phyloP scores from a whole-genome alignment of 345 rosid species.

The Kernera saxatilis region DNA sequence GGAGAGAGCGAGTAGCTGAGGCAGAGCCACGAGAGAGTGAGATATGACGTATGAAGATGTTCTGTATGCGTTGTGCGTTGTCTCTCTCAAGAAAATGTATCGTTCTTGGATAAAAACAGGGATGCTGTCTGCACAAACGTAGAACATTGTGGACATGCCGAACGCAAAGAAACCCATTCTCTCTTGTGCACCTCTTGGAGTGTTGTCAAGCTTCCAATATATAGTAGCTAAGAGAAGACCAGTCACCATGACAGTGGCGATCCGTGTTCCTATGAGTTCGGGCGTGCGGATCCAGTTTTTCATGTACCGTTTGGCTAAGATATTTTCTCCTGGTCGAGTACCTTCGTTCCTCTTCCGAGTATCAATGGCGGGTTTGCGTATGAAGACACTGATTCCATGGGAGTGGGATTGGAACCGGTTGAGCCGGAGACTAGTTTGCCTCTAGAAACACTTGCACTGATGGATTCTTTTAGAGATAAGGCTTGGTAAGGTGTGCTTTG shows the following conservation, averaged over 20 bases:
- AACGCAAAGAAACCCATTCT: slow-evolving; percentile 47
- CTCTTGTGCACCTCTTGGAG: slow-evolving; percentile 38
- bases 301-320: slow-evolving; percentile 31
- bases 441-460: slow-evolving; percentile 23
- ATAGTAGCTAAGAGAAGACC: slow-evolving; percentile 57
- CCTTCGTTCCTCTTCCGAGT: no score
- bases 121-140: slow-evolving; percentile 39
- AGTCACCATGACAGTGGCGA: slow-evolving; percentile 31
- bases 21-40: slow-evolving; percentile 40
- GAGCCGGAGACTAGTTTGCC: slow-evolving; percentile 39
- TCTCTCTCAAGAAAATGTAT: slow-evolving; percentile 73
- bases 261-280: slow-evolving; percentile 17
- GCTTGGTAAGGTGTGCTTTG: background rate
- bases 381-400: slow-evolving; percentile 28
- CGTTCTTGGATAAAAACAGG: slow-evolving; percentile 56
- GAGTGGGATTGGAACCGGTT: background rate
- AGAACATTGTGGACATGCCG: slow-evolving; percentile 41
- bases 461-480: slow-evolving; percentile 27
- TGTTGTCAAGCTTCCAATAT: slow-evolving; percentile 48
- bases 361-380: slow-evolving; percentile 20
- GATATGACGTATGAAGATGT: slow-evolving; percentile 48
- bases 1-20: slow-evolving; percentile 41
- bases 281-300: slow-evolving; percentile 34
- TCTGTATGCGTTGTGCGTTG: slow-evolving; percentile 42
- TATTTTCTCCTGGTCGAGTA: no score